A percentile compares a stretch with the other conserved stretches of the same genome.
These are phyloP conservation scores for Ambrosia trifida DNA, from an alignment of 129 eudicot species.

Conservation along the genomic window DNA sequence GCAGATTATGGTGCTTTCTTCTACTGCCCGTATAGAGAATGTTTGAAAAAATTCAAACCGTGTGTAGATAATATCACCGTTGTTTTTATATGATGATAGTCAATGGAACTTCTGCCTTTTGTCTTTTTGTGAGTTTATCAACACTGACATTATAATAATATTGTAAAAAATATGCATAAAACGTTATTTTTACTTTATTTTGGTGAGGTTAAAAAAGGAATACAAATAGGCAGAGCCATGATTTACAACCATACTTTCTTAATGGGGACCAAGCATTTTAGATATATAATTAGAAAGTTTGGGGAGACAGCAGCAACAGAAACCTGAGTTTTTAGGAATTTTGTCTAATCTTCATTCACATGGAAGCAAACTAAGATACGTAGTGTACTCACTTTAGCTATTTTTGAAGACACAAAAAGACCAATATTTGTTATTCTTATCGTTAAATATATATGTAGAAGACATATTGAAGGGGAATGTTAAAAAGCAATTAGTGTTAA, in stretches of 20 bases:
- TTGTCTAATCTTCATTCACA: neutral
- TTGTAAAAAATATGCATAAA: slow-evolving; percentile 1
- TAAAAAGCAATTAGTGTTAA: neutral
- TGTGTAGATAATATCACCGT: too few relatives aligned
- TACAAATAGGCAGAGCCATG: slow-evolving; percentile 1
- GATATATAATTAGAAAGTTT: slow-evolving; percentile 1
- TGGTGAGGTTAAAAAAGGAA: neutral
- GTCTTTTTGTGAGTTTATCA: neutral
- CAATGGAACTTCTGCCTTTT: neutral
- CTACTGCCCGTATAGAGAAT: too few relatives aligned
- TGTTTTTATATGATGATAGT: neutral
- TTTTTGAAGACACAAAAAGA: neutral
- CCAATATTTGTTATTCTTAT: neutral
- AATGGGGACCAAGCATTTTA: slow-evolving; percentile 4
- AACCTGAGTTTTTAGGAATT: neutral
- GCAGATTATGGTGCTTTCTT: too few relatives aligned
- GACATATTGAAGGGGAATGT: neutral
- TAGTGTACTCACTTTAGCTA: neutral
- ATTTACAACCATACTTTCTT: neutral
- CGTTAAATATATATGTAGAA: neutral
- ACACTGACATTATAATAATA: slow-evolving; percentile 3
- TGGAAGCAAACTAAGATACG: neutral
- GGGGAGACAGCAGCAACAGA: neutral
- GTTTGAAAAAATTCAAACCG: too few relatives aligned
- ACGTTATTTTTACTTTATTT: neutral